phyloP scores from a whole-genome alignment of 2,329 filamentous ascomycete species.

The Plenodomus lindquistii region DNA sequence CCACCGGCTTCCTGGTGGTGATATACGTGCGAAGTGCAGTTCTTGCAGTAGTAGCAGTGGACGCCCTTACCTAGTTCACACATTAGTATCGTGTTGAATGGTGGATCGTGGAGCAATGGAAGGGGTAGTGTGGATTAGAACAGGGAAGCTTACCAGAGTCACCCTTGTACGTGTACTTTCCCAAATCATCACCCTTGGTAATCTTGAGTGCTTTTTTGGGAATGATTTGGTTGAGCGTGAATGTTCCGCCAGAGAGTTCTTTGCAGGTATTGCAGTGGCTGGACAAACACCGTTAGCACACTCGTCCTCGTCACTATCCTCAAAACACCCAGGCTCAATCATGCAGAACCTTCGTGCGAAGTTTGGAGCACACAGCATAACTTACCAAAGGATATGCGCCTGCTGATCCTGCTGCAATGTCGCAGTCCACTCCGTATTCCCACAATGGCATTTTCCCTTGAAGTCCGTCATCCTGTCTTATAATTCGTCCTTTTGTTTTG shows the following conservation, averaged over 20 bases:
- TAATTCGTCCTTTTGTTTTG: conserved; percentile 3
- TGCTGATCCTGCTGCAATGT: conserved; percentile 52
- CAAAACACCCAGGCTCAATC: no score
- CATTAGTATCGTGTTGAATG: not conserved
- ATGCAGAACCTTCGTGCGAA: no score
- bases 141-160: conserved; percentile 52
- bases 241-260: conserved; percentile 54
- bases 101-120: not conserved
- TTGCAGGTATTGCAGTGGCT: conserved; percentile 65
- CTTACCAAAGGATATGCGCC: conserved; percentile 53
- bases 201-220: conserved; percentile 55
- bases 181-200: conserved; percentile 55
- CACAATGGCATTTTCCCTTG: conserved; percentile 60
- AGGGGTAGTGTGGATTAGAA: no score
- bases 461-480: conserved; percentile 49
- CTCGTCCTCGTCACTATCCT: no score
- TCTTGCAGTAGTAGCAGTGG: conserved; percentile 62
- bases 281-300: not conserved
- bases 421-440: conserved; percentile 57
- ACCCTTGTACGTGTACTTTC: conserved; percentile 60
- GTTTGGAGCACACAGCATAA: conserved; percentile 17
- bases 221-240: conserved; percentile 60
- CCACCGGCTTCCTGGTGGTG: conserved; percentile 59
- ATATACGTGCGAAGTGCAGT: conserved; percentile 60
- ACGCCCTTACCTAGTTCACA: conserved; percentile 53